Base-by-base conservation (phyloP, 2,329 filamentous ascomycete genomes). In the Ophiostoma triangulosporum region DNA sequence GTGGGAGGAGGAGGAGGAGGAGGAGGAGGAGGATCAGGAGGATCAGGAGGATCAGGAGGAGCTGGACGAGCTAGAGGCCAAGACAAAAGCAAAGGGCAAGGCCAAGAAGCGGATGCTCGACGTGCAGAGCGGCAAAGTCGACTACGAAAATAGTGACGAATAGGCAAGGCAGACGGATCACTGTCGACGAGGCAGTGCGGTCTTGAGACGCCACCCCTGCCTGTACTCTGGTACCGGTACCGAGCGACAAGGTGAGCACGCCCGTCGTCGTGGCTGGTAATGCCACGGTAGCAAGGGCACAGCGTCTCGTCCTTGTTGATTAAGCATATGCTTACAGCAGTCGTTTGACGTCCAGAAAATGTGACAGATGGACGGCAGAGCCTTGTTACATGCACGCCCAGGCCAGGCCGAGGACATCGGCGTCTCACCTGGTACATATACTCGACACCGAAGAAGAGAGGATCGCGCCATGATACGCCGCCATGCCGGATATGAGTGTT, bases 21-120 rank as follows among this genome's bases (percentile, higher is more conserved):
- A 24, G 11, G 27, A 6, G 1, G 38, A 33, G 7, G 17, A 6
- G 11, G 31, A 29, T 9, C 60, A 61, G 49, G 55, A 55, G 4
- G 27, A 46, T 1, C 7, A 15, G 50, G 8, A 27, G n/a, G 49
- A 17, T 9, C 60, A 61, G 49, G 55, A 55, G 4, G 27, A 46
- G 2, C 7, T 24, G 50, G 8, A 27, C 60, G 60, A 46, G 53
- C 56, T 4, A 17, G 35, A 31, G 32, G 27, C 22, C 40, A 33
- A 27, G 38, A 48, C 33, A 50, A 50, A 46, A 32, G 29, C 27
- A 11, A 45, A 31, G 22, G 35, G 20, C 9, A 17, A 12, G 14
- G 33, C 17, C 5, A 29, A n/a, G 17, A 35, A 48, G 27, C 20
- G 38, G 5, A 27, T 45, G 5, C 12, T 17, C 12, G 24, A 45